Evolutionary conservation across 768 basidiomycete species (phyloP), one percentile per base, ranked within the genome.

Genomic region (Serendipita sp.): DNA sequence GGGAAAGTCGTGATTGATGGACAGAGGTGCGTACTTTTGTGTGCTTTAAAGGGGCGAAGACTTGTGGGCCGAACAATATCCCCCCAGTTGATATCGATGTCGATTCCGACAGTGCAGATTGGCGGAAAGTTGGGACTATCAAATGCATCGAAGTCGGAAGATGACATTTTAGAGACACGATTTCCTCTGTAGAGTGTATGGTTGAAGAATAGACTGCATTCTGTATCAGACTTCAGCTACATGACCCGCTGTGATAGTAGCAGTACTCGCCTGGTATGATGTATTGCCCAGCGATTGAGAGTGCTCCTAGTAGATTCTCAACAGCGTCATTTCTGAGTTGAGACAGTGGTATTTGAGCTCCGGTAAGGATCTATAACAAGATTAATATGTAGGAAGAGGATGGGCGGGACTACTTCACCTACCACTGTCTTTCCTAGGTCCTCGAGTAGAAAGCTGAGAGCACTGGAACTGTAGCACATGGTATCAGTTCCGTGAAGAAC

Each of bases 261-360:
- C 15, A 15, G 3, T 51, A 4, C 11, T 44, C 35, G 88, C 90
- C 92, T 71, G 94, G 93, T 63, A 97, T 92, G 67, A 88, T 88
- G 70, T 85, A 94, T 70, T 90, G 86, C 1, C 94, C 93, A 15
- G 93, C 92, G 63, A 95, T 86, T 15, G 86, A 84, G 38, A 97
- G 76, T 2, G 91, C 88, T 5, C 91, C 92, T 72, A 96, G 83
- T 8, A 96, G 76, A 72, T 96, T 97, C 69, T 95, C 94, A 3
- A 92, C 85, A 5, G 92, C 92, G 72, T 97, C 93, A 69, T 94
- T 96, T n/a, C 92, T 82, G 53, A 94, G 77, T 71, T 92, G 88
- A 1, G 89, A 92, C 38, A 93, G 76, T 13, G 94, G 91, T 41
- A 97, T 95, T 75, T 96, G 94, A 0, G 93, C 92, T 11, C 93